Base-by-base conservation (phyloP, 2,329 filamentous ascomycete genomes). In the Leptographium procerum region DNA sequence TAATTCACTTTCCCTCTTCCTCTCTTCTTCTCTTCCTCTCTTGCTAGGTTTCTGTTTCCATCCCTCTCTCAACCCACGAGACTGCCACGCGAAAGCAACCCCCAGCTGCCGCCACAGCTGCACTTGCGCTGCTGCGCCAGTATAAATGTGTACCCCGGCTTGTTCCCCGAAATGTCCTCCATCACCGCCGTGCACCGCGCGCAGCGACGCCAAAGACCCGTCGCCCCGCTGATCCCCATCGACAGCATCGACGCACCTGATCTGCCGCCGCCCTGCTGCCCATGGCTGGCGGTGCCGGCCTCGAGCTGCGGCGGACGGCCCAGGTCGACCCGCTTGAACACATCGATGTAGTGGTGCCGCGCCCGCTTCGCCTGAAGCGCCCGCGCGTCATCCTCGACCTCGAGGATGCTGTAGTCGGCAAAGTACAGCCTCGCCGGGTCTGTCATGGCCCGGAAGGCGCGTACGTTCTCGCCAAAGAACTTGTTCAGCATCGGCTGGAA, bases 371-470 rank as follows among this genome's bases (percentile, higher is more conserved):
- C 65, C 3, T 67, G 69, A 14, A 81, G 67, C 5, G 78, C 80
- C 22, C 73, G 72, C 16, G 71, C 70, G 60, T 85, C 82, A 57
- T 85, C 79, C 11, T 80, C 77, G 16, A 89, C 74, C 6, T 87
- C 86, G 13, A 94, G 75, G 68, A 88, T 80, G 54, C 77, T 77
- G 58, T 85, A 89, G 67, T 94, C 83, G 54, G 82, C 81, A 70
- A 90, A 87, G 71, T 88, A 88, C 54, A 95, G 76, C 61, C 79
- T 79, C 11, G 85, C 80, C 31, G 83, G 78, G 63, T 94, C 83
- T 13, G 85, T 77, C 57, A 80, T 76, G 6, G 74, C 74, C 47
- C 80, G 77, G 57, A 91, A 78, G 24, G 76, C 74, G 0, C 75
- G 75, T 31, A 90, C 71, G 52, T 84, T 80, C 31, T 75, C 73